Conservation (phyloP, 2,329 filamentous ascomycete genomes). For the Emergomyces pasteurianus region DNA sequence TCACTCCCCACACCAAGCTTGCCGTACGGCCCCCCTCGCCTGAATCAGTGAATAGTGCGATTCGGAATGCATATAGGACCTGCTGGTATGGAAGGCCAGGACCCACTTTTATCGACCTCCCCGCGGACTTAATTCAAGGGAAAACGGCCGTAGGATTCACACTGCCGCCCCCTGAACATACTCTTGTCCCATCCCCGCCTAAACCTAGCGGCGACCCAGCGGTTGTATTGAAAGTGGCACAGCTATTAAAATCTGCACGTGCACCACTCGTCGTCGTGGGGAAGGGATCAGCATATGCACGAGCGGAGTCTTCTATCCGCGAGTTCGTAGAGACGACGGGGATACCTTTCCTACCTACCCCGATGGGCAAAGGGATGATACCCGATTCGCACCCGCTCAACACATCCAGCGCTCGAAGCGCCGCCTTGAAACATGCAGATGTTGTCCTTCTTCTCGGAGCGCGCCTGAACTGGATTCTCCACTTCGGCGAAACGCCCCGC, state of each 20-base stretch:
- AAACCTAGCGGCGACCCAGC: constrained; percentile 34
- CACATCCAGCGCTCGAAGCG: constrained; percentile 41
- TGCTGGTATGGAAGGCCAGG: constrained; percentile 45
- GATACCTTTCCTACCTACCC: constrained; percentile 46
- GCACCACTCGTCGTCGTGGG: constrained; percentile 43
- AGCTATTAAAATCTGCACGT: constrained; percentile 37
- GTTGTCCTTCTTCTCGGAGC: constrained; percentile 45
- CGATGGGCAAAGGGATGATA: constrained; percentile 48
- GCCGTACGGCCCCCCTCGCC: constrained; percentile 35
- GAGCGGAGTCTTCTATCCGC: constrained; percentile 36
- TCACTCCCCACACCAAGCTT: constrained; percentile 43
- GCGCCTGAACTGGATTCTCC: constrained; percentile 47
- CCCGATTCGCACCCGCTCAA: constrained; percentile 44
- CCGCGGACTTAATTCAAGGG: constrained; percentile 44
- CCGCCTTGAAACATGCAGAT: constrained; percentile 42
- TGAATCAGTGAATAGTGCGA: constrained; percentile 36
- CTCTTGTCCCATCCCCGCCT: constrained; percentile 28
- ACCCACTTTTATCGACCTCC: constrained; percentile 43
- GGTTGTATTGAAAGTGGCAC: constrained; percentile 30
- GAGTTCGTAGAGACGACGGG: constrained; percentile 36
- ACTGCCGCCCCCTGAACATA: constrained; percentile 18
- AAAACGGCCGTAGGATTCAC: constrained; percentile 11
- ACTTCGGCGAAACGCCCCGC: constrained; percentile 44
- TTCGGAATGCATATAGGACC: constrained; percentile 41
- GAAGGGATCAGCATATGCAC: constrained; percentile 45